Conservation (phyloP, 2,329 filamentous ascomycete genomes). For the Colletotrichum chlorophyti region DNA sequence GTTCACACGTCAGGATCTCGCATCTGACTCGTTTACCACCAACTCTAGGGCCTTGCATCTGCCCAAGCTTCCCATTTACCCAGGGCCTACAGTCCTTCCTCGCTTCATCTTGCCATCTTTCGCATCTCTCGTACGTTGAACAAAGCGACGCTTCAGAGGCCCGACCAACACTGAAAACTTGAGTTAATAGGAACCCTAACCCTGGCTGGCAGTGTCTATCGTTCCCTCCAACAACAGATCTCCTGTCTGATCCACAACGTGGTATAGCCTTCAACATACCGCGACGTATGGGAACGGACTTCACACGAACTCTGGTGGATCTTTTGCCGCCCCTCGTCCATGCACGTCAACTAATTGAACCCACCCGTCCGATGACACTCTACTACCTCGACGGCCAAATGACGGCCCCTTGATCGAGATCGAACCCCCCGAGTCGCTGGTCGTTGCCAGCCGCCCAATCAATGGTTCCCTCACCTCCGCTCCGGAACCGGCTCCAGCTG, state of each 20-base stretch:
- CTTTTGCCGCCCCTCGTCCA: constrained; percentile 12
- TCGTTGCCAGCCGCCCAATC: constrained; percentile 10
- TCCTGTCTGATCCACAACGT: not conserved
- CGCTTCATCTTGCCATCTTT: not conserved
- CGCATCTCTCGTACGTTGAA: not conserved
- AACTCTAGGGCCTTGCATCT: not conserved
- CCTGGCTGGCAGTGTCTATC: constrained; percentile 3
- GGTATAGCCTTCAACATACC: too few relatives aligned
- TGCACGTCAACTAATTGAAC: constrained; percentile 17
- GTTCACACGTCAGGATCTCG: too few relatives aligned
- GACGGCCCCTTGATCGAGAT: constrained; percentile 20
- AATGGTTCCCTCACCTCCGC: not conserved
- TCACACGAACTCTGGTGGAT: not conserved
- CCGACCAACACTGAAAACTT: too few relatives aligned
- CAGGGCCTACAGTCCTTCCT: too few relatives aligned
- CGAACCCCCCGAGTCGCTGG: not conserved
- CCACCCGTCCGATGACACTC: constrained; percentile 22
- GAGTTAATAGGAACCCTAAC: constrained; percentile 13
- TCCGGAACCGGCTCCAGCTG: constrained; percentile 9
- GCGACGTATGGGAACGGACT: too few relatives aligned
- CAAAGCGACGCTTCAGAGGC: not conserved
- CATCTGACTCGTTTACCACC: constrained; percentile 23
- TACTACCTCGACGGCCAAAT: constrained; percentile 1
- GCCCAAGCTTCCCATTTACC: constrained; percentile 6
- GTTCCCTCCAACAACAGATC: constrained; percentile 12